phyloP scores from a whole-genome alignment of 2,329 filamentous ascomycete species.

The Achaetomium macrosporum region DNA sequence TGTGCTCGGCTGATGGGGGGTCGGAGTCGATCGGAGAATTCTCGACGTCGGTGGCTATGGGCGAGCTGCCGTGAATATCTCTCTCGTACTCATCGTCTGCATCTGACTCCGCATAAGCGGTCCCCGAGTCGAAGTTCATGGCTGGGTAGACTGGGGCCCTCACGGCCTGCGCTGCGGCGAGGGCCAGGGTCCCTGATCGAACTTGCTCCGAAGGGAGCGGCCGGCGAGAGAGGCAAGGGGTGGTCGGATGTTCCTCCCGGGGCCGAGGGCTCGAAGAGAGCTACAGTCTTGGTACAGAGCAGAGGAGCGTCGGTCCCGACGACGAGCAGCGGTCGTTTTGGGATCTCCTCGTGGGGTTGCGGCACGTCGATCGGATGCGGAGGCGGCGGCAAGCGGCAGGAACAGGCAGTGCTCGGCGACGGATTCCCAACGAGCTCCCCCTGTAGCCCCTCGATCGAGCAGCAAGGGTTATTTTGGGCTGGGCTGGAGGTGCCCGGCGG shows the following conservation, averaged over 20 bases:
- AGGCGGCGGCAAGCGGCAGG: background rate
- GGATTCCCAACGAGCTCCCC: background rate
- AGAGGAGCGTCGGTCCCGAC: slow-evolving; percentile 1
- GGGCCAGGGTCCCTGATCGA: slow-evolving; percentile 9
- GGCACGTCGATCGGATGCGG: slow-evolving; percentile 7
- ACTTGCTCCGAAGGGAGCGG: background rate
- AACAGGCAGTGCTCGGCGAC: background rate
- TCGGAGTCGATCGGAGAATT: slow-evolving; percentile 67
- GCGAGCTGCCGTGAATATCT: slow-evolving; percentile 61
- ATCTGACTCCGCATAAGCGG: slow-evolving; percentile 71
- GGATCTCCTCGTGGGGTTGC: slow-evolving; percentile 1
- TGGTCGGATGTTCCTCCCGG: slow-evolving; percentile 6
- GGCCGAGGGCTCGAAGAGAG: slow-evolving; percentile 5
- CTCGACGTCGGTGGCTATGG: slow-evolving; percentile 61
- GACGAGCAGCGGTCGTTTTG: slow-evolving; percentile 1
- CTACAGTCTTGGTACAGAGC: background rate
- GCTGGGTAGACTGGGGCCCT: slow-evolving; percentile 17
- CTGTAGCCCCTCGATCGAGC: background rate
- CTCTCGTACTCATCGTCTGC: slow-evolving; percentile 81
- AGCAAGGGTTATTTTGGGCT: background rate
- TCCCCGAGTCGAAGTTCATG: slow-evolving; percentile 39
- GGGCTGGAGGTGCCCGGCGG: background rate
- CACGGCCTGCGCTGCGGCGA: slow-evolving; percentile 21
- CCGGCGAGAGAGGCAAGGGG: background rate
- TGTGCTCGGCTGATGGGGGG: slow-evolving; percentile 65